These are phyloP conservation scores for Geoglossum cookeanum DNA, from an alignment of 2,329 filamentous ascomycete genomes.

Conservation along the genomic window DNA sequence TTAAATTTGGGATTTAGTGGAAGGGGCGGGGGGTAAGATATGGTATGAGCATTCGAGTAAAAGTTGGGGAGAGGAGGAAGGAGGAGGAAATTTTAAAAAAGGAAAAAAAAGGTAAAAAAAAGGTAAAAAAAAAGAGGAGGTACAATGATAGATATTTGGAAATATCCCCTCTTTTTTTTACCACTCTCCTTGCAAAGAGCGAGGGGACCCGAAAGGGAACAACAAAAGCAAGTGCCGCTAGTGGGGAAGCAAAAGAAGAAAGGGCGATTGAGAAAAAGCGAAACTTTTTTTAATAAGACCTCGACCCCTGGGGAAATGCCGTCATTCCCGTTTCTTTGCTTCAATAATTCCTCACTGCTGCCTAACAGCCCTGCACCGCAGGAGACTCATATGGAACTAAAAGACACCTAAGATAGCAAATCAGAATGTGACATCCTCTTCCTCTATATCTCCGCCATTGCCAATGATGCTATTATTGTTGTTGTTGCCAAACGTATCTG, in stretches of 20 bases:
- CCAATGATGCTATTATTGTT: not conserved
- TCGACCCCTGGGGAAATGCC: too few relatives aligned
- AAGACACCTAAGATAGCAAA: not conserved
- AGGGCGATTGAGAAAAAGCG: not conserved
- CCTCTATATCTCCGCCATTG: not conserved
- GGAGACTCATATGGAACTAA: not conserved
- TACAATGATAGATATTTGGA: not conserved
- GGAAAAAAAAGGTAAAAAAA: not conserved
- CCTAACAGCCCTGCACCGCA: not conserved
- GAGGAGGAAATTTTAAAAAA: not conserved
- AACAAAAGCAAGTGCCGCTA: not conserved
- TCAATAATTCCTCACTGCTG: not conserved
- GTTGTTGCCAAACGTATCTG: slow-evolving; percentile 1
- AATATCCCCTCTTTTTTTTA: not conserved
- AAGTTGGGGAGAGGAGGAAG: not conserved
- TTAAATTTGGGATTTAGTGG: too few relatives aligned
- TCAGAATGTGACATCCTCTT: slow-evolving; percentile 3
- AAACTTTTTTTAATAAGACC: not conserved
- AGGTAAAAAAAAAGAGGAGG: not conserved
- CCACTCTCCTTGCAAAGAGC: not conserved
- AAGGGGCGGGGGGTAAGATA: too few relatives aligned
- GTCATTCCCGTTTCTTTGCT: not conserved
- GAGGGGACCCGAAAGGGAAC: not conserved
- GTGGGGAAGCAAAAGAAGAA: not conserved
- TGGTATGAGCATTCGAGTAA: too few relatives aligned